Evolutionary conservation across 306 rosid species (phyloP), one percentile per base, ranked within the genome.

Genomic region (Glycine latifolia): DNA sequence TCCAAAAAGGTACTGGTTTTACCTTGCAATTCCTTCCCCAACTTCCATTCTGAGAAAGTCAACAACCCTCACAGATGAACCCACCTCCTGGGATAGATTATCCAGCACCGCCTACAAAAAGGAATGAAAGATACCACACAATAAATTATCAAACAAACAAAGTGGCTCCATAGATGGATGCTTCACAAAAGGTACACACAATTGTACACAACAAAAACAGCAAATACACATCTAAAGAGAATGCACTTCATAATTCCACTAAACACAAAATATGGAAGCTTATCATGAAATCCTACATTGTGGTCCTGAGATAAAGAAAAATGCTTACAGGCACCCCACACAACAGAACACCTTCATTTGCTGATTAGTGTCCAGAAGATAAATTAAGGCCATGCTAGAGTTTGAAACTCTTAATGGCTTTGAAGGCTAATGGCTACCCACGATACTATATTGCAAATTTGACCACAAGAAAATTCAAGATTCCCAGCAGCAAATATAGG

Each of bases 11-110:
- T 54, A 81, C 67, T 71, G 62, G 76, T 78, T 65, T 79, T 85
- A 91, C 97, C 98, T 89, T 81, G 87, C 90, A 85, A 90, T 89
- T 89, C 98, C 98, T 89, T 93, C 98, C 60, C 98, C 97, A 74
- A 95, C 92, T 83, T 92, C 97, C 92, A 93, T 91, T 85, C 98
- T 88, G 83, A 91, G 88, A 89, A 95, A 93, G 92, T 47, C 89
- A 67, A 87, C 87, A 66, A 93, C 82, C 92, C 86, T 93, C 83
- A 95, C 96, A 43, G 96, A 75, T 5, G 97, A 91, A 72, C 99
- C 96, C 67, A 95, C 94, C 83, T 91, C 96, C 83, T 87, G 85
- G 62, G 98, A 91, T 69, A 95, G 87, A 83, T 89, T 92, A 73
- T 89, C 86, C 82, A 95, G 73, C 79, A 90, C 76, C 3, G 79